phyloP scores from a whole-genome alignment of 139 green algal species.

The Chlorella sorokiniana region DNA sequence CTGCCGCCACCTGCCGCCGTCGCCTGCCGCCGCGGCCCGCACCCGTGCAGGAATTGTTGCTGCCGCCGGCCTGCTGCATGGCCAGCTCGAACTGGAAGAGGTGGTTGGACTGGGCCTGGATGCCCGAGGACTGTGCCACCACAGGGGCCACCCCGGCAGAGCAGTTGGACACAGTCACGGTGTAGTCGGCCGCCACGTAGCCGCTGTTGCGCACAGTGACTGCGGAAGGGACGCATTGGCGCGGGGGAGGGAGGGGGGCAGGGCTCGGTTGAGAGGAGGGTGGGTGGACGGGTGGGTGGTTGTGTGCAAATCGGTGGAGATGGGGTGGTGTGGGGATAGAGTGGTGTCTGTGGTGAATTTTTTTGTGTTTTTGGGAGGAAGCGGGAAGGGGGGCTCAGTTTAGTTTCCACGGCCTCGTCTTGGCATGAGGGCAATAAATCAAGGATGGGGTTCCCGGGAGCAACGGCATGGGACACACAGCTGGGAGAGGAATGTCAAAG shows the following conservation, averaged over 20 bases:
- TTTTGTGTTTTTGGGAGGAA: too few relatives aligned
- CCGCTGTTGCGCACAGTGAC: constrained; percentile 60
- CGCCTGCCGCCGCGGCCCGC: not conserved
- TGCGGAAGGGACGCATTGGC: not conserved
- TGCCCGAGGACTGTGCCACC: constrained; percentile 50
- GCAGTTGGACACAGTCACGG: constrained; percentile 63
- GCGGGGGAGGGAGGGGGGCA: not conserved
- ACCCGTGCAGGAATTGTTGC: constrained; percentile 40
- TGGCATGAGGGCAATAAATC: too few relatives aligned
- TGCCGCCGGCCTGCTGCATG: constrained; percentile 14
- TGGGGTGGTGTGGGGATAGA: too few relatives aligned
- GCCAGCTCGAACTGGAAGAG: constrained; percentile 38
- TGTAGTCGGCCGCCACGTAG: constrained; percentile 61
- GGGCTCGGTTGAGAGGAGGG: not conserved
- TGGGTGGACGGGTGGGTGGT: too few relatives aligned
- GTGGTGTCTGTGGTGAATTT: too few relatives aligned
- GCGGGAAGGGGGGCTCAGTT: too few relatives aligned
- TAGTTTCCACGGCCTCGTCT: too few relatives aligned
- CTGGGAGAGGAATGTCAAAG: too few relatives aligned
- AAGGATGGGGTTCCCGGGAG: too few relatives aligned
- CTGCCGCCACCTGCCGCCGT: not conserved
- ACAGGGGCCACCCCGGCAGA: constrained; percentile 44
- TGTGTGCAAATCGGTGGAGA: too few relatives aligned
- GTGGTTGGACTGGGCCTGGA: constrained; percentile 30
- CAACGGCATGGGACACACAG: too few relatives aligned